phyloP scores from a whole-genome alignment of 257 asterid species.

The Handroanthus guayacan region DNA sequence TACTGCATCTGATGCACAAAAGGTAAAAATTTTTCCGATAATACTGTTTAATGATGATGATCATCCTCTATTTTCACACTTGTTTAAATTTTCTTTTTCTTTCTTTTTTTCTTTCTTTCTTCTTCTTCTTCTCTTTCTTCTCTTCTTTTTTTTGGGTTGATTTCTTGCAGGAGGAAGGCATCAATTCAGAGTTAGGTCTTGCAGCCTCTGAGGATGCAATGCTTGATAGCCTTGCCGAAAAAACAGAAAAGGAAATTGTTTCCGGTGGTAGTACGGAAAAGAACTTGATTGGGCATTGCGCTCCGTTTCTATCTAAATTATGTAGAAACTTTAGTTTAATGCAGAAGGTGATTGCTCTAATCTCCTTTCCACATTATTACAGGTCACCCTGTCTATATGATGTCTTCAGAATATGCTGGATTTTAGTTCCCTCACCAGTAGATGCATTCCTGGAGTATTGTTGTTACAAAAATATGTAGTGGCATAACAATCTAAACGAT shows the following conservation, averaged over 20 bases:
- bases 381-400: background rate
- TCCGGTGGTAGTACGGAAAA: conserved; percentile 63
- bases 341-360: conserved; percentile 77
- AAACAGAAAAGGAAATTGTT: conserved; percentile 91
- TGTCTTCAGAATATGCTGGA: conserved; percentile 18
- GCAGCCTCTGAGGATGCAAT: conserved; percentile 94
- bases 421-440: background rate
- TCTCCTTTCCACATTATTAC: conserved; percentile 18
- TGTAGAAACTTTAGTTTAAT: conserved; percentile 87
- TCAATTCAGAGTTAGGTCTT: conserved; percentile 88
- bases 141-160: background rate
- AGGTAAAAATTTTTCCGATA: conserved; percentile 49
- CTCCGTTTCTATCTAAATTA: conserved; percentile 73
- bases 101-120: conserved; percentile 26
- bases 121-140: conserved; percentile 17
- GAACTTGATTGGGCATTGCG: conserved; percentile 86
- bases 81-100: conserved; percentile 28
- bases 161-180: conserved; percentile 64
- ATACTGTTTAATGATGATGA: conserved; percentile 23
- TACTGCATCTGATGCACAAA: conserved; percentile 49
- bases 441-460: conserved; percentile 29
- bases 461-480: background rate
- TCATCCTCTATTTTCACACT: conserved; percentile 32
- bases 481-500: conserved; percentile 4
- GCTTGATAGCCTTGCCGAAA: conserved; percentile 80